phyloP scores from a whole-genome alignment of 306 rosid genomes.

The Ziziphus jujuba region DNA sequence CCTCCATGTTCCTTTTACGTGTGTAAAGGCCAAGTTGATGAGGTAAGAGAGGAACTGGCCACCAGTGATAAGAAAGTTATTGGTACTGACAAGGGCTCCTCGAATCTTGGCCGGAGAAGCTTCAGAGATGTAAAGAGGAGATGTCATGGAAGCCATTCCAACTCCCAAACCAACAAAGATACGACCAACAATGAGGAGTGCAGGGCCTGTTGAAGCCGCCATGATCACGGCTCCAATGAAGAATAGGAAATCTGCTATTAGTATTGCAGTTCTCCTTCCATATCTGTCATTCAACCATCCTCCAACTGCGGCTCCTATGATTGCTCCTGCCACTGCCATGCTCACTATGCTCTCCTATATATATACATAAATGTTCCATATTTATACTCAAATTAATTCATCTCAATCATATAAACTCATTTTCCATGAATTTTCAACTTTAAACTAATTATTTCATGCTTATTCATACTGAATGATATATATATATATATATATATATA shows the following conservation, averaged over 20 bases:
- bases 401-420: not conserved
- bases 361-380: not conserved
- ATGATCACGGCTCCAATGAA: conserved; percentile 48
- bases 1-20: conserved; percentile 60
- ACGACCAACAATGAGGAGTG: conserved; percentile 46
- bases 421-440: not conserved
- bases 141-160: conserved; percentile 78
- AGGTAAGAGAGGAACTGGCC: conserved; percentile 71
- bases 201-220: conserved; percentile 41
- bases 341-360: conserved; percentile 63
- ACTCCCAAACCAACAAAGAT: conserved; percentile 62
- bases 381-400: not conserved
- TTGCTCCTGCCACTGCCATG: conserved; percentile 63
- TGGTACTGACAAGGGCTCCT: conserved; percentile 66
- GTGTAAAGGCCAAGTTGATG: conserved; percentile 65
- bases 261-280: conserved; percentile 47
- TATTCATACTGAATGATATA: too few species aligned
- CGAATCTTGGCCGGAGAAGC: conserved; percentile 63
- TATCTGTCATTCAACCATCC: conserved; percentile 59
- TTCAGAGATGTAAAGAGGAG: conserved; percentile 65
- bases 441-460: too few species aligned
- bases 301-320: conserved; percentile 61
- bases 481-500: too few species aligned
- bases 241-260: conserved; percentile 48
- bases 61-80: conserved; percentile 63